Evolutionary conservation across 2,329 filamentous ascomycete species (phyloP), one percentile per base, ranked within the genome.

Genomic region (Trichoderma breve): DNA sequence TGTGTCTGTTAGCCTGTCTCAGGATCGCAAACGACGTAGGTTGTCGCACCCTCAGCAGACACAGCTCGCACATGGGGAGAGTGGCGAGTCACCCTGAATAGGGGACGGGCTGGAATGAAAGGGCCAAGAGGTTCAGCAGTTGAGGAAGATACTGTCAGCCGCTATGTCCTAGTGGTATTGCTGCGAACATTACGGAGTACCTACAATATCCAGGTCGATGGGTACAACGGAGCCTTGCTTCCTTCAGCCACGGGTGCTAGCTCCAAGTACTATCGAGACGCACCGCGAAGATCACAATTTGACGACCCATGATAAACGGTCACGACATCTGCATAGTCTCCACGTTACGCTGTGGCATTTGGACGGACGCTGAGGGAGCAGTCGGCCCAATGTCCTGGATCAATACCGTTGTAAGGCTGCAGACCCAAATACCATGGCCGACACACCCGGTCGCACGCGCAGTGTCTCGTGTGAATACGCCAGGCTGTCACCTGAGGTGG

Each of bases 241-340:
- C 47, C 47, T 53, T 53, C n/a, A 53, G 11, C 47, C 47, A 12
- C 21, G 47, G 47, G n/a, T 43, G 24, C 60, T 63, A 43, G 60
- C 18, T 14, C 26, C 64, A 67, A 39, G 36, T n/a, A 43, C 39
- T 64, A 43, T 58, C 51, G 51, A 43, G 64, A 67, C 32, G 32
- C 32, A 67, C 64, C 12, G 7, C 51, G 64, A 67, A 57, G 64
- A 67, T 67, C 64, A 14, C 64, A 67, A 67, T 67, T 67, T 67
- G 53, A 43, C 11, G 18, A 36, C 64, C 64, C 34, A 58, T 32
- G 55, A 58, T 18, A 26, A 43, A 34, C 34, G 15, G 9, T 12
- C 11, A 43, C 60, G 60, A 43, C 34, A 18, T 62, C 30, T 43
- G 60, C 58, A 39, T 14, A 57, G 11, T n/a, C 60, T 63, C 36